phyloP scores from a whole-genome alignment of 495 filamentous ascomycete genomes.

The Tuber calosporum region DNA sequence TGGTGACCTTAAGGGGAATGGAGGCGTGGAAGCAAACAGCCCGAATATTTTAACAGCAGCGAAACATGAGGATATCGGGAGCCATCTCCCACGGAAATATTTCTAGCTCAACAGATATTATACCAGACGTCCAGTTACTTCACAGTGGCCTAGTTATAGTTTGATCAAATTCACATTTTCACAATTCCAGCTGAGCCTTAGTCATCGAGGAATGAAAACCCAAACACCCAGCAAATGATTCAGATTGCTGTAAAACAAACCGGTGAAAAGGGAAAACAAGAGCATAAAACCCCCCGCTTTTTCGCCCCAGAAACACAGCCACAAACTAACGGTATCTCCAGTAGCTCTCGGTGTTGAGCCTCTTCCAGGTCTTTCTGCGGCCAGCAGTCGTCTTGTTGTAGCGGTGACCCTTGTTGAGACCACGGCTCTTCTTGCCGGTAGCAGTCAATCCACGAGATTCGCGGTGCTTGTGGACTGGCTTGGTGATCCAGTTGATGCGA shows the following conservation, averaged over 20 bases:
- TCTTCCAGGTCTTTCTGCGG: slow-evolving; percentile 98
- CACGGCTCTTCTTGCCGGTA: slow-evolving; percentile 97
- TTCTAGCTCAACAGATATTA: not conserved
- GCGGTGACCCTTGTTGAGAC: slow-evolving; percentile 95
- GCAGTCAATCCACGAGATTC: slow-evolving; percentile 92
- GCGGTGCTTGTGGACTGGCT: slow-evolving; percentile 99
- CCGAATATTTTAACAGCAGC: not conserved
- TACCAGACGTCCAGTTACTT: not conserved
- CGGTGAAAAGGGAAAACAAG: not conserved
- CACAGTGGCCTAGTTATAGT: not conserved
- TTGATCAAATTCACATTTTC: not conserved
- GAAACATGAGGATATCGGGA: not conserved
- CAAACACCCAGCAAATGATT: slow-evolving; percentile 2
- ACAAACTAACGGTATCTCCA: slow-evolving; percentile 49
- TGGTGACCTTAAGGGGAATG: not conserved
- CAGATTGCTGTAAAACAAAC: not conserved
- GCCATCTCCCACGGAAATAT: not conserved
- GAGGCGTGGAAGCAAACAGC: not conserved
- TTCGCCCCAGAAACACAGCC: not conserved
- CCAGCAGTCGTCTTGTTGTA: slow-evolving; percentile 97
- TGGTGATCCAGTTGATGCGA: slow-evolving; percentile 99
- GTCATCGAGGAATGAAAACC: not conserved
- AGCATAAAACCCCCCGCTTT: not conserved
- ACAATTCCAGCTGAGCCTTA: not conserved
- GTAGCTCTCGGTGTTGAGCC: slow-evolving; percentile 93